phyloP scores from a whole-genome alignment of 2,329 filamentous ascomycete genomes.

The Fonsecaea monophora region DNA sequence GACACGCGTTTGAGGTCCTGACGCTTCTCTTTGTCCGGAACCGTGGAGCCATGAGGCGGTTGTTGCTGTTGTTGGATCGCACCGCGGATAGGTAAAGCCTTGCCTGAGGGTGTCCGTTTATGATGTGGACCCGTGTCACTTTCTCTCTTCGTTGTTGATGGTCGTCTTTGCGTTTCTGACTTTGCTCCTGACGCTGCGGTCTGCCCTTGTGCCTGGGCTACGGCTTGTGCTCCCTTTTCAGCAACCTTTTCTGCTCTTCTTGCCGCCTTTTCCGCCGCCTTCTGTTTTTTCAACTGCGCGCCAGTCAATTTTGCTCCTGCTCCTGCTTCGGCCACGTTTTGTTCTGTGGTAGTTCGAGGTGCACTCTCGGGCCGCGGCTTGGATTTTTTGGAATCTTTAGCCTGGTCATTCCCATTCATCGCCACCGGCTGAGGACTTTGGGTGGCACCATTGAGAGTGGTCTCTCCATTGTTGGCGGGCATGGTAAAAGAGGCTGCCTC shows the following conservation, averaged over 20 bases:
- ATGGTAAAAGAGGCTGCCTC: slow-evolving; percentile 36
- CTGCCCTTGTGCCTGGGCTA: slow-evolving; percentile 41
- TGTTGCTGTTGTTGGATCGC: slow-evolving; percentile 39
- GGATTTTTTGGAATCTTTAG: slow-evolving; percentile 24
- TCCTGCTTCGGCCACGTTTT: slow-evolving; percentile 40
- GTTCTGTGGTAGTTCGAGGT: slow-evolving; percentile 27
- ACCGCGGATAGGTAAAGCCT: slow-evolving; percentile 43
- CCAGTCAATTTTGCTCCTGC: slow-evolving; percentile 48
- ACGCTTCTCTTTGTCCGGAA: slow-evolving; percentile 43
- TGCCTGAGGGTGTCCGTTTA: slow-evolving; percentile 42
- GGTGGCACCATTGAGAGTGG: slow-evolving; percentile 20
- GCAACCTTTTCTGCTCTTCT: slow-evolving; percentile 72
- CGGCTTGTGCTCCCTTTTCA: slow-evolving; percentile 52
- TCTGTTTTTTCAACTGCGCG: slow-evolving; percentile 85
- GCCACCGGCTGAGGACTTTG: slow-evolving; percentile 12
- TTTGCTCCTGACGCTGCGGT: slow-evolving; percentile 43
- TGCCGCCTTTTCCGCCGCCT: slow-evolving; percentile 90
- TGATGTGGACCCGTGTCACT: slow-evolving; percentile 46
- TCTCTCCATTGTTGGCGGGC: slow-evolving; percentile 19
- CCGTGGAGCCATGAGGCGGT: slow-evolving; percentile 44
- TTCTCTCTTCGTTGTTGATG: slow-evolving; percentile 32
- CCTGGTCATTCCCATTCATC: slow-evolving; percentile 20
- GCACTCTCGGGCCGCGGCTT: slow-evolving; percentile 27
- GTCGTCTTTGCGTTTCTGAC: slow-evolving; percentile 37
- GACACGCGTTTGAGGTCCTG: slow-evolving; percentile 67